Percentiles rank a stretch among this genome's conserved stretches.
phyloP scores from a whole-genome alignment of 225 moss, liverwort and hornwort genomes.

The Antitrichia curtipendula region DNA sequence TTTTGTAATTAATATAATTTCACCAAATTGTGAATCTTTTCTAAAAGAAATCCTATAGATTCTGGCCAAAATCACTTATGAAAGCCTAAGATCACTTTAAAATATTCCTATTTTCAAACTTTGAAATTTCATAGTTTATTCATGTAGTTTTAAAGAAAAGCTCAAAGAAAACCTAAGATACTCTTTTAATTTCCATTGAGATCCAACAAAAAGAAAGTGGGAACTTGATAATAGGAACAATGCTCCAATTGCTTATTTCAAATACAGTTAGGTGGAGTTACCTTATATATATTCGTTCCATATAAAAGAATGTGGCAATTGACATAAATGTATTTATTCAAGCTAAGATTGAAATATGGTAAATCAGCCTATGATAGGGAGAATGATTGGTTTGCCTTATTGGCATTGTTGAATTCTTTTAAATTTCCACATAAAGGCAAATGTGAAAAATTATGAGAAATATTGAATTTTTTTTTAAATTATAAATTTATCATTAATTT shows the following conservation, averaged over 20 bases:
- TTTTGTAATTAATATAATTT: neutral
- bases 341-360: accelerated
- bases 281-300: accelerated
- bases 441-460: accelerated
- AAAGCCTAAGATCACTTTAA: accelerated
- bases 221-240: neutral
- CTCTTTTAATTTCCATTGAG: too few species aligned
- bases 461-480: neutral
- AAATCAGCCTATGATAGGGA: accelerated
- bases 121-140: too few species aligned
- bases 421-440: neutral
- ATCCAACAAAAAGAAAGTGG: neutral
- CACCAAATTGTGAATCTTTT: neutral
- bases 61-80: neutral
- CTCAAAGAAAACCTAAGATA: neutral
- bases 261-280: accelerated
- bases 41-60: neutral
- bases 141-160: neutral
- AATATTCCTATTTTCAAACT: neutral
- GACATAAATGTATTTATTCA: neutral
- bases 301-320: neutral
- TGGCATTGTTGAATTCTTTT: neutral
- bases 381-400: neutral
- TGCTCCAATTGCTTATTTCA: neutral
- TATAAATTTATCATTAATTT: too few species aligned